Evolutionary conservation across 768 basidiomycete species (phyloP).

Genomic region (Wakefieldia striispora): DNA sequence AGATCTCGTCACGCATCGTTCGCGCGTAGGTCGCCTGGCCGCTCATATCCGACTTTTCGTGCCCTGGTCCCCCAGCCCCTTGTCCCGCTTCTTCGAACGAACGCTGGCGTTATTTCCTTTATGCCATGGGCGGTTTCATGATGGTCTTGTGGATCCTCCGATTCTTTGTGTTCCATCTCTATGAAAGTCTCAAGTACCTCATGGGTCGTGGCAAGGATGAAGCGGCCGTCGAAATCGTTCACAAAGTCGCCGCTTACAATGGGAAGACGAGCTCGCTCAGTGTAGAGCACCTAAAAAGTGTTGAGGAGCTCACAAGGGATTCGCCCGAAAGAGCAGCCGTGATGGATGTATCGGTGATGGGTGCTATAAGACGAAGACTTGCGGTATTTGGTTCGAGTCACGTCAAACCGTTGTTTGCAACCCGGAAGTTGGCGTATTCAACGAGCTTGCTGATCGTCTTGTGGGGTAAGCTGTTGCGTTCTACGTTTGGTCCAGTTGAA

Average conservation of each 20-base stretch:
- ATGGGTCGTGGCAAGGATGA: slow-evolving; percentile 66
- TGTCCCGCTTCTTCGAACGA: slow-evolving; percentile 56
- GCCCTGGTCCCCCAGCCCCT: slow-evolving; percentile 42
- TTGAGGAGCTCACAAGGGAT: slow-evolving; percentile 10
- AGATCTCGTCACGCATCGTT: not conserved
- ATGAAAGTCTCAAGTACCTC: slow-evolving; percentile 71
- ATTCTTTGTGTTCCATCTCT: slow-evolving; percentile 63
- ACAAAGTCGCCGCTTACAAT: slow-evolving; percentile 61
- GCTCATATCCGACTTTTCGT: slow-evolving; percentile 67
- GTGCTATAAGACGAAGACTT: slow-evolving; percentile 40
- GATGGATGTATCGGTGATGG: slow-evolving; percentile 36
- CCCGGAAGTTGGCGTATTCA: slow-evolving; percentile 47
- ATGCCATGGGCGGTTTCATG: slow-evolving; percentile 69
- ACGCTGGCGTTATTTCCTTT: slow-evolving; percentile 80
- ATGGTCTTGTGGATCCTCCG: slow-evolving; percentile 59
- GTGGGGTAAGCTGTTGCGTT: slow-evolving; percentile 40
- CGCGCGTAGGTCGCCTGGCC: slow-evolving; percentile 67
- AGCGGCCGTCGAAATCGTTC: slow-evolving; percentile 59
- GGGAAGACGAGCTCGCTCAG: slow-evolving; percentile 47
- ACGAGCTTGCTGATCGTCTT: slow-evolving; percentile 49
- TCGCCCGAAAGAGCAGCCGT: slow-evolving; percentile 11
- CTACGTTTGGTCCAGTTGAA: not conserved
- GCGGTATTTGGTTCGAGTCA: slow-evolving; percentile 40
- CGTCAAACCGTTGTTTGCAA: slow-evolving; percentile 49
- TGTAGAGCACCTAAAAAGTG: slow-evolving; percentile 44